Base-by-base conservation (phyloP, 768 basidiomycete genomes). In the Amanita molliuscula region DNA sequence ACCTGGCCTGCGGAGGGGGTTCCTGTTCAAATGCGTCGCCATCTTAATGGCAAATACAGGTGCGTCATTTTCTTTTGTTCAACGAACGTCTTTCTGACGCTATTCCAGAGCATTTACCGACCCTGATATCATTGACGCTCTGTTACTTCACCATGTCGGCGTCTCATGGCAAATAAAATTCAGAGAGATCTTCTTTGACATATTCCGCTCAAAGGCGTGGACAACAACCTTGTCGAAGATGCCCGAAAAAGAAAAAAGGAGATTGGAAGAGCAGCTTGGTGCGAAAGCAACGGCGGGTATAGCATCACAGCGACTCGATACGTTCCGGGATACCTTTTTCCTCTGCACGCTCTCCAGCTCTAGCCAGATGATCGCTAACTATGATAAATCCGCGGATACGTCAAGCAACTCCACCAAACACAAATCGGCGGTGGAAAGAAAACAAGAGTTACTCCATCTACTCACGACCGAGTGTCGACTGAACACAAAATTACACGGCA, bases 21-120 rank as follows among this genome's bases (percentile, higher is more conserved):
- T 18, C 44, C 54, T 21, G 61, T 75, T 5, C 72, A 76, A 45
- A 72, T 74, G 64, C 65, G 74, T 11, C 63, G 74, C 4, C 68
- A 70, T 61, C 59, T 76, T 28, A 72, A 72, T 52, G 75, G 75
- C 1, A 75, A 74, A 60, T 75, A 74, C 51, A 61, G 67, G 67
- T 65, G n/a, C 49, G 53, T 28, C 4, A 7, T 40, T 26, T 9
- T 51, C 18, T 4, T 8, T 18, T 21, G 16, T 20, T 7, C 25
- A 45, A 11, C 42, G 16, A 13, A 34, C 18, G 20, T 8, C 5
- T 33, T 29, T 16, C 6, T 47, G n/a, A 21, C 42, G 21, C n/a
- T 21, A 16, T 34, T 45, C 15, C 38, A 68, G 73, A 18, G 72
- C 70, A n/a, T 74, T 71, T 54, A 72, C 71, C 8, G 73, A 76